Evolutionary conservation across 352 stramenopile species (phyloP).

Genomic region (Pythium brassicae): DNA sequence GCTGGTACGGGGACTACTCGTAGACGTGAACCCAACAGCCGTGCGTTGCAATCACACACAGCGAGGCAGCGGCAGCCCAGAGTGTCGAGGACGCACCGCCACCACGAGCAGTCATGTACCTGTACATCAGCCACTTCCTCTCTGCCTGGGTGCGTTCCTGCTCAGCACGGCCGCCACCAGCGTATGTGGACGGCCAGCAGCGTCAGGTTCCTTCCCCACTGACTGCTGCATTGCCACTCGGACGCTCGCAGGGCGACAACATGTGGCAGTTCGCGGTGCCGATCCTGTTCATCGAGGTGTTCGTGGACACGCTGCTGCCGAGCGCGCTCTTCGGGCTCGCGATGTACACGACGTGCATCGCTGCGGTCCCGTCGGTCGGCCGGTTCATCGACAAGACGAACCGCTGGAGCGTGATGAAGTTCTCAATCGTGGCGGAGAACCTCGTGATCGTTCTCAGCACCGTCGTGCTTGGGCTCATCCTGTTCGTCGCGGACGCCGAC

Average conservation of each 20-base stretch:
- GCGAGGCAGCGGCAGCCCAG: not conserved
- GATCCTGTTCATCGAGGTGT: conserved; percentile 85
- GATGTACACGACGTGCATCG: conserved; percentile 73
- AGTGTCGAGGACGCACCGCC: not conserved
- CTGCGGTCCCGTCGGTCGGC: conserved; percentile 65
- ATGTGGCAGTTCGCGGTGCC: conserved; percentile 82
- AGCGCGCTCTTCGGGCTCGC: conserved; percentile 68
- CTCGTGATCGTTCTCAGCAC: conserved; percentile 69
- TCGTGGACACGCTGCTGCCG: conserved; percentile 73
- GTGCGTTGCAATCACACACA: not conserved
- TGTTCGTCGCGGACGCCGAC: conserved; percentile 59
- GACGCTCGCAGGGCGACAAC: conserved; percentile 43
- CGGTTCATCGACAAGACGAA: conserved; percentile 58
- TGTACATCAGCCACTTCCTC: conserved; percentile 71
- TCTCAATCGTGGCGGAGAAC: conserved; percentile 74
- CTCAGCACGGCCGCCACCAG: not conserved
- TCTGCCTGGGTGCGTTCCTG: conserved; percentile 56
- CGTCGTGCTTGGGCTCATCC: conserved; percentile 49
- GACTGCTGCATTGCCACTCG: not conserved
- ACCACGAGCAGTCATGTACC: conserved; percentile 49
- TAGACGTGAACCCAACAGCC: not conserved
- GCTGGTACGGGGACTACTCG: not conserved
- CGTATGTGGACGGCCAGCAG: not conserved
- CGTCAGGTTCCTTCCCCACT: too few species aligned
- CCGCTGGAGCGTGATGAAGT: conserved; percentile 66